These are phyloP conservation scores for Meira miltonrushii DNA, from an alignment of 1,284 basidiomycete genomes.

Conservation along the genomic window DNA sequence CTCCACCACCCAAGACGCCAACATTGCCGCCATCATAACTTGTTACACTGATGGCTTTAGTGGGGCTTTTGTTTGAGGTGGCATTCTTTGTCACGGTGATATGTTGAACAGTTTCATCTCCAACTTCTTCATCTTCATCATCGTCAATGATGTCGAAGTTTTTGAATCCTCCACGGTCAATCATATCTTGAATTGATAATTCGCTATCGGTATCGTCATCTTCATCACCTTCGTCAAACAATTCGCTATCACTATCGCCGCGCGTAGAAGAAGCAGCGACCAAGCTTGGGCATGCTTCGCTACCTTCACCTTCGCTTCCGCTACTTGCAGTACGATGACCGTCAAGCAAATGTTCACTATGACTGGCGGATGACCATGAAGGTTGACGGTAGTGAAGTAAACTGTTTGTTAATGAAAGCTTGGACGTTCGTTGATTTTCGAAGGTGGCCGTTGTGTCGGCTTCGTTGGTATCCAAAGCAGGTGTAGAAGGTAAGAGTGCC, in stretches of 20 bases:
- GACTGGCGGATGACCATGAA: background rate
- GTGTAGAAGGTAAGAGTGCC: conserved; percentile 5
- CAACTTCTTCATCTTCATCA: conserved; percentile 4
- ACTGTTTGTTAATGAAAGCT: background rate
- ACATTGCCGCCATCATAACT: conserved; percentile 44
- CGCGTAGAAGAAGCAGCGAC: conserved; percentile 21
- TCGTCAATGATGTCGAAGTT: conserved; percentile 16
- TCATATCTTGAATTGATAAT: conserved; percentile 6
- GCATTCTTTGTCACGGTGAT: background rate
- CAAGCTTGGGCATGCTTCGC: conserved; percentile 7
- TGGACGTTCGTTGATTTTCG: background rate
- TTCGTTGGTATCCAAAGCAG: background rate
- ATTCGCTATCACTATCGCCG: conserved; percentile 15
- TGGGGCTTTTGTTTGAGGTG: background rate
- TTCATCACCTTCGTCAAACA: no score
- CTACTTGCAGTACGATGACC: background rate
- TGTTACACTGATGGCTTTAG: conserved; percentile 26
- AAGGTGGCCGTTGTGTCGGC: background rate
- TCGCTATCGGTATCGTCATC: conserved; percentile 14
- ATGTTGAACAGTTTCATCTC: conserved; percentile 13
- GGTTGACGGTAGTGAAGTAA: background rate
- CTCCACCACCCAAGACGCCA: conserved; percentile 40
- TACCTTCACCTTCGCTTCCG: conserved; percentile 17
- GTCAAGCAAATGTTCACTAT: background rate
- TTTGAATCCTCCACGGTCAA: conserved; percentile 2